These are phyloP conservation scores for Leishmania braziliensis DNA, from an alignment of 208 protist genomes.

Conservation along the genomic window DNA sequence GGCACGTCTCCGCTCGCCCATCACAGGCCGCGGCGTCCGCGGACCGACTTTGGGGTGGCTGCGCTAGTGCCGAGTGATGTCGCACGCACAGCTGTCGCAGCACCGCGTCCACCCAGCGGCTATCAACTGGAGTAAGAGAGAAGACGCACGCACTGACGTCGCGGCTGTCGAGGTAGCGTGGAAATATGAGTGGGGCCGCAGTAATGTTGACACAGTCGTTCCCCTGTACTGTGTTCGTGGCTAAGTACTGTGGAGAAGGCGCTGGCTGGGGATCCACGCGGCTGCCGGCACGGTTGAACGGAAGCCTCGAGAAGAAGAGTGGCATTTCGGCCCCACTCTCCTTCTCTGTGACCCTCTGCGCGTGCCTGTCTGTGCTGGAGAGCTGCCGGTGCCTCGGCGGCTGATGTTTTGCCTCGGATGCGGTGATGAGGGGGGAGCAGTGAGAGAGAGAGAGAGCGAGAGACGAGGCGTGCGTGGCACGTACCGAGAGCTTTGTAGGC, in stretches of 20 bases:
- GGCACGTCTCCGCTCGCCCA: background rate
- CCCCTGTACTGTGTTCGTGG: background rate
- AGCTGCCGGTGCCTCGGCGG: background rate
- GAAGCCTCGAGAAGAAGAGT: constrained; percentile 3
- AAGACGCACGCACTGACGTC: constrained; percentile 11
- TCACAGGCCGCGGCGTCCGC: background rate
- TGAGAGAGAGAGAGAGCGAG: background rate
- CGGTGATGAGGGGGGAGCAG: background rate
- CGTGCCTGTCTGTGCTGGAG: background rate
- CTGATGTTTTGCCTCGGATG: background rate
- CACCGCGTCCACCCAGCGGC: constrained; percentile 6
- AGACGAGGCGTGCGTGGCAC: background rate
- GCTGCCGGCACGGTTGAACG: background rate
- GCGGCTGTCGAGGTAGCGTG: constrained; percentile 3
- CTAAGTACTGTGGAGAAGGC: background rate
- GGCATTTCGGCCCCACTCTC: background rate
- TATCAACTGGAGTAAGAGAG: background rate
- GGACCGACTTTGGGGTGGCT: background rate
- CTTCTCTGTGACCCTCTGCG: background rate
- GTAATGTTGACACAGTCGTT: background rate
- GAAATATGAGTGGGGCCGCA: constrained; percentile 1
- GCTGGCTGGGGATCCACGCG: background rate
- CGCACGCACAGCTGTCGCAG: background rate
- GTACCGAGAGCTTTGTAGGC: too few species aligned
- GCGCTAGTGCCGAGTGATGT: background rate